Conservation (phyloP, 441 rosid genomes). For the Bruguiera hainesii region DNA sequence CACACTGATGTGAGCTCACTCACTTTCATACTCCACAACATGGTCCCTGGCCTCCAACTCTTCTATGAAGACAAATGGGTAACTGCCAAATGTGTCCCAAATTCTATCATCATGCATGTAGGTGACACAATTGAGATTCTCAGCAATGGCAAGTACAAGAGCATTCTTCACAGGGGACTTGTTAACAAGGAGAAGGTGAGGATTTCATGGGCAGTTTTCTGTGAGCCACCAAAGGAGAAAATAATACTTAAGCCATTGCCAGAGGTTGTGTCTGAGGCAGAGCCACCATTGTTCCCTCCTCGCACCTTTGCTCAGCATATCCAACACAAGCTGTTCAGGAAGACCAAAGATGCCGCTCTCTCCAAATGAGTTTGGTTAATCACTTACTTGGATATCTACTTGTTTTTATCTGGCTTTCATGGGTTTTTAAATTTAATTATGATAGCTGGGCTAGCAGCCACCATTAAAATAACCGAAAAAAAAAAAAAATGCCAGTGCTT, state of each 20-base stretch:
- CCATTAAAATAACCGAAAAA: no score
- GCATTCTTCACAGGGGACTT: conserved; percentile 84
- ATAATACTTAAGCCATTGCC: conserved; percentile 79
- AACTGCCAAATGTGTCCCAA: conserved; percentile 85
- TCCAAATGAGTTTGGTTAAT: conserved; percentile 5
- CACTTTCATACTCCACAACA: conserved; percentile 95
- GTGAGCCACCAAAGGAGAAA: conserved; percentile 93
- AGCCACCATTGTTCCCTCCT: conserved; percentile 80
- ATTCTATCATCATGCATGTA: conserved; percentile 86
- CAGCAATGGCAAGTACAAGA: conserved; percentile 87
- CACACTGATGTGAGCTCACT: conserved; percentile 85
- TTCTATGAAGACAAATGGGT: conserved; percentile 79
- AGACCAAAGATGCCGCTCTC: conserved; percentile 33
- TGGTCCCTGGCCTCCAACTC: conserved; percentile 93
- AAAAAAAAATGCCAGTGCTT: no score
- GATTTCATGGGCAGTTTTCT: conserved; percentile 94
- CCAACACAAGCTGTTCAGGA: conserved; percentile 75
- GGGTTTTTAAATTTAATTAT: no score
- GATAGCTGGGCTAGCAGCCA: no score
- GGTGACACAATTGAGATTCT: conserved; percentile 90
- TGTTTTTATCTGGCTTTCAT: no score
- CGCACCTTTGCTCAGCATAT: conserved; percentile 85
- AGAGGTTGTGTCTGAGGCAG: conserved; percentile 54
- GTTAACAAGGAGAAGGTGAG: conserved; percentile 95
- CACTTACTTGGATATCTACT: no score